Conservation (phyloP, 1,284 basidiomycete genomes). For the Ustilago bromivora region DNA sequence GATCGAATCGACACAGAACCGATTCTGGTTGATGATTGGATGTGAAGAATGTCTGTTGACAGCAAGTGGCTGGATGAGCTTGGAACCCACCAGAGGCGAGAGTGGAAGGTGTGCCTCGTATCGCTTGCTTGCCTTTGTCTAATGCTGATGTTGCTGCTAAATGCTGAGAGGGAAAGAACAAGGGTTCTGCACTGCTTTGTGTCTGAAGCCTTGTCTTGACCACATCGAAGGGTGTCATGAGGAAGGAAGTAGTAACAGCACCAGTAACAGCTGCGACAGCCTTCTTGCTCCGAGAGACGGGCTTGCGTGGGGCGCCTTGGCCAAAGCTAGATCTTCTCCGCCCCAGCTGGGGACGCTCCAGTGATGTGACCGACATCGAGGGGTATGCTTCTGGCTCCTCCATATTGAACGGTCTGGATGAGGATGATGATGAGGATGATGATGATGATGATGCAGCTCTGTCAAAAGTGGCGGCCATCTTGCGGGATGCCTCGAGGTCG, state of each 20-base stretch:
- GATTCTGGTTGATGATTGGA: constrained; percentile 58
- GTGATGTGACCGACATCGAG: constrained; percentile 35
- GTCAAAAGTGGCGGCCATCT: constrained; percentile 17
- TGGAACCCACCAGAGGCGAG: constrained; percentile 24
- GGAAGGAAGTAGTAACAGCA: constrained; percentile 83
- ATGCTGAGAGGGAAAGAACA: constrained; percentile 55
- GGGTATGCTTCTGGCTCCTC: constrained; percentile 43
- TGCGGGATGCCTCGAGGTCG: neutral
- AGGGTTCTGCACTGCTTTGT: constrained; percentile 71
- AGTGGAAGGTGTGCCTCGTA: constrained; percentile 6
- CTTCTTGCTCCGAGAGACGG: constrained; percentile 75
- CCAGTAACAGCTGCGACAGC: constrained; percentile 83
- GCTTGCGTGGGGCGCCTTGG: constrained; percentile 40
- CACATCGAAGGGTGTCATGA: constrained; percentile 95
- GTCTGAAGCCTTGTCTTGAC: constrained; percentile 92
- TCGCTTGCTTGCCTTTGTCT: constrained; percentile 25
- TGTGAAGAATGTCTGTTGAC: constrained; percentile 69
- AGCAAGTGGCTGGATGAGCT: constrained; percentile 64
- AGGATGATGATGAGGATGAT: constrained; percentile 6
- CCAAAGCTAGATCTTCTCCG: constrained; percentile 31
- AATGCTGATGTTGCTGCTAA: constrained; percentile 12
- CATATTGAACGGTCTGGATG: constrained; percentile 12
- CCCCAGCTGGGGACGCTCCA: constrained; percentile 25
- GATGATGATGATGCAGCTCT: neutral
- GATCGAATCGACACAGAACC: constrained; percentile 69